Conservation (phyloP, 306 rosid species). For the Pyrus betulifolia region DNA sequence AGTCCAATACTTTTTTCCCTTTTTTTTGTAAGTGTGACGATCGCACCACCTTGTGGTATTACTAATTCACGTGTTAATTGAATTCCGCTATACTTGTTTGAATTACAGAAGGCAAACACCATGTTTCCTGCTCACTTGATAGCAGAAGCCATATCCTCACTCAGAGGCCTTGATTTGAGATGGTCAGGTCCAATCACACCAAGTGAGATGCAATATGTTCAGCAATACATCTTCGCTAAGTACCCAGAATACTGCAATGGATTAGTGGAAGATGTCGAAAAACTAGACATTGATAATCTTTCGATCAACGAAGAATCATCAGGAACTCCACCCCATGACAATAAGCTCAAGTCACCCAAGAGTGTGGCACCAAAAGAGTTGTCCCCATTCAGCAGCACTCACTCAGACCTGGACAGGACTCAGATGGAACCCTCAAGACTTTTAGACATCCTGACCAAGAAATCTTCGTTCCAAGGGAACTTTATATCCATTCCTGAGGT, state of each 20-base stretch:
- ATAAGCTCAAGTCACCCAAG: slow-evolving; percentile 11
- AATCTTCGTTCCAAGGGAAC: slow-evolving; percentile 30
- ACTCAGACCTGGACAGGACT: slow-evolving; percentile 18
- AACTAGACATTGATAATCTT: slow-evolving; percentile 45
- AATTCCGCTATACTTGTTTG: not conserved
- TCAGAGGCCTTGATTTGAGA: slow-evolving; percentile 64
- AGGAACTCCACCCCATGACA: slow-evolving; percentile 15
- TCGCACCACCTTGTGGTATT: not conserved
- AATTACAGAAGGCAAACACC: slow-evolving; percentile 42
- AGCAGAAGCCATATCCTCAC: slow-evolving; percentile 71
- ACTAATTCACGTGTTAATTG: not conserved
- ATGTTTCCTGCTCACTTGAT: slow-evolving; percentile 66
- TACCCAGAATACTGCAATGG: slow-evolving; percentile 68
- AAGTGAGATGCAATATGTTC: slow-evolving; percentile 74
- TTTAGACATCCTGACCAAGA: slow-evolving; percentile 26
- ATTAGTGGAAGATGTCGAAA: slow-evolving; percentile 40
- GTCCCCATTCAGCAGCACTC: slow-evolving; percentile 14
- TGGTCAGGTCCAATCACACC: slow-evolving; percentile 93
- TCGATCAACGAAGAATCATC: slow-evolving; percentile 49
- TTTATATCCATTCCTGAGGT: slow-evolving; percentile 40
- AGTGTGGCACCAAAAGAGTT: slow-evolving; percentile 6
- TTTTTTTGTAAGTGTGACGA: no score
- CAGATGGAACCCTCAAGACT: slow-evolving; percentile 28
- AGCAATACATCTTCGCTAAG: slow-evolving; percentile 70
- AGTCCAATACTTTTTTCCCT: no score